Conservation (phyloP, 2,329 filamentous ascomycete species). For the Coniochaeta sp. region DNA sequence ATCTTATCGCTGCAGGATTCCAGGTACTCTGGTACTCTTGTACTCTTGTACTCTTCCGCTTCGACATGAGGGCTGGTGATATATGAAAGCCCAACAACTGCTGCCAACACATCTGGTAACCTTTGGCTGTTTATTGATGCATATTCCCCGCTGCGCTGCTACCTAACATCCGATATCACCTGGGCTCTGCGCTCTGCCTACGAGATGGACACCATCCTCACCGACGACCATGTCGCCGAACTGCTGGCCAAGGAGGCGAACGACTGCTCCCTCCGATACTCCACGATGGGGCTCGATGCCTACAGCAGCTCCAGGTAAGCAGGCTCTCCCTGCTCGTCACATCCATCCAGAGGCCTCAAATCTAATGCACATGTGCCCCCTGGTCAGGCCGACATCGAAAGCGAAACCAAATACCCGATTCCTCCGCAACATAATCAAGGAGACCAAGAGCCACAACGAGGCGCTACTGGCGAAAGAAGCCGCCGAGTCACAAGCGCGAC, state of each 20-base stretch:
- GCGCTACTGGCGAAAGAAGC: conserved; percentile 78
- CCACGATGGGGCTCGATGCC: conserved; percentile 64
- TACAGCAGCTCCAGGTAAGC: conserved; percentile 19
- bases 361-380: no score
- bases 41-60: no score
- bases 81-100: no score
- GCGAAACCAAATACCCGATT: conserved; percentile 92
- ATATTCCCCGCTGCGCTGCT: no score
- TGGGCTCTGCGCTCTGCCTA: conserved; percentile 26
- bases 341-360: no score
- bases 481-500: conserved; percentile 65
- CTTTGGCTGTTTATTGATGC: no score
- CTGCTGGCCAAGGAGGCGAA: conserved; percentile 76
- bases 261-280: conserved; percentile 65
- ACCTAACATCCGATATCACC: no score
- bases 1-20: no score
- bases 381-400: conserved; percentile 50
- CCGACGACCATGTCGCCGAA: conserved; percentile 72
- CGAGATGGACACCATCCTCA: conserved; percentile 40
- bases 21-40: no score
- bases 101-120: no score
- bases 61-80: no score
- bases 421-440: conserved; percentile 77
- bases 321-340: no score
- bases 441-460: conserved; percentile 84